Conservation (phyloP, 2,329 filamentous ascomycete species). For the Aureobasidium vineae region DNA sequence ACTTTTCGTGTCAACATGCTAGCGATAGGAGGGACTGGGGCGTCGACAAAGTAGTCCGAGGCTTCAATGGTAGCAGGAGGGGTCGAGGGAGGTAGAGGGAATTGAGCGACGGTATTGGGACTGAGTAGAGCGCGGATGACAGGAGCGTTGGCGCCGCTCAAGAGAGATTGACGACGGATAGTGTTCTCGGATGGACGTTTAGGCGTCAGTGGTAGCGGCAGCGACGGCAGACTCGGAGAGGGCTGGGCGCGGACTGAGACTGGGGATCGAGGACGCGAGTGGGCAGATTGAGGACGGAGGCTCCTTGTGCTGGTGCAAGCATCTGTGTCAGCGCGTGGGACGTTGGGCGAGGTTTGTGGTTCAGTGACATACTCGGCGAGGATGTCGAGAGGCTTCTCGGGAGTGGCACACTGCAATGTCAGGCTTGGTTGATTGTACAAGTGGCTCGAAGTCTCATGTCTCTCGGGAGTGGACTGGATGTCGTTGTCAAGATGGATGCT, state of each 20-base stretch:
- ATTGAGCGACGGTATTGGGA: conserved; percentile 1
- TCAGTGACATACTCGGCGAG: conserved; percentile 10
- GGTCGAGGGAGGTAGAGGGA: conserved; percentile 1
- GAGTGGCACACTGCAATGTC: conserved; percentile 15
- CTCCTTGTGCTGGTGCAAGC: neutral
- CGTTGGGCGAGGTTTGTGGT: neutral
- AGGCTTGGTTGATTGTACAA: neutral
- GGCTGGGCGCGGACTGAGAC: neutral
- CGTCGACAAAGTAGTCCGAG: conserved; percentile 24
- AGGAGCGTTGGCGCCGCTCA: conserved; percentile 19
- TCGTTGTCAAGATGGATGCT: conserved; percentile 31
- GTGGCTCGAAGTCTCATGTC: conserved; percentile 5
- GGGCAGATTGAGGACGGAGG: conserved; percentile 1
- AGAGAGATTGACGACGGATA: conserved; percentile 10
- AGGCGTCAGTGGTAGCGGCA: neutral
- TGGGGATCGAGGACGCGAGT: neutral
- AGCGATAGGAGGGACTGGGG: conserved; percentile 28
- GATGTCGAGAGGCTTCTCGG: neutral
- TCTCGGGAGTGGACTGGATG: neutral
- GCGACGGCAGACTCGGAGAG: neutral
- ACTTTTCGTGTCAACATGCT: conserved; percentile 73
- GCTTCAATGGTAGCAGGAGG: conserved; percentile 1
- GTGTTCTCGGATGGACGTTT: conserved; percentile 11
- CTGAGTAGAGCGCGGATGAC: conserved; percentile 1
- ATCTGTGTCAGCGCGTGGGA: neutral